These are phyloP conservation scores for Zelopaecilomyces penicillatus DNA, from an alignment of 2,329 filamentous ascomycete species.

Conservation along the genomic window DNA sequence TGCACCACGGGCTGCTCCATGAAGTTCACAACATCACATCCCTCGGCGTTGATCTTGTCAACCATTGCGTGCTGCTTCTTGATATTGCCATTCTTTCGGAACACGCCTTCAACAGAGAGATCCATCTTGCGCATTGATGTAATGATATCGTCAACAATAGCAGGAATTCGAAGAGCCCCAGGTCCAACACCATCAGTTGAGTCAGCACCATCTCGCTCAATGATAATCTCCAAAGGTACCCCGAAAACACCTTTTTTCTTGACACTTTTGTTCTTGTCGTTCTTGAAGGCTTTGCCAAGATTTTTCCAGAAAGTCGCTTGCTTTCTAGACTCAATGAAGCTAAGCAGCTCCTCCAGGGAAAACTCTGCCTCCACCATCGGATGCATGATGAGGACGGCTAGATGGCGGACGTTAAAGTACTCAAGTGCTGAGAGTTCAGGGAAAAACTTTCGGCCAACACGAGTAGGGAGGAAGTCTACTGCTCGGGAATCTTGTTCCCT, in stretches of 20 bases:
- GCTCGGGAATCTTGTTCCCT: slow-evolving; percentile 43
- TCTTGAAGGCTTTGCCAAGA: slow-evolving; percentile 92
- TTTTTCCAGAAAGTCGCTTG: slow-evolving; percentile 94
- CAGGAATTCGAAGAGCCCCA: slow-evolving; percentile 79
- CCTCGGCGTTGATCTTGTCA: slow-evolving; percentile 77
- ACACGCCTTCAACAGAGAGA: slow-evolving; percentile 95
- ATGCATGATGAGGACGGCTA: slow-evolving; percentile 91
- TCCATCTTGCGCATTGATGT: slow-evolving; percentile 98
- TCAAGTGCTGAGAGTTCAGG: slow-evolving; percentile 91
- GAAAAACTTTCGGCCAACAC: slow-evolving; percentile 71
- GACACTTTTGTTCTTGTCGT: slow-evolving; percentile 63
- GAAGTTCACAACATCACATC: slow-evolving; percentile 77
- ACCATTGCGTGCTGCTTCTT: slow-evolving; percentile 82
- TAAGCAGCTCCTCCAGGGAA: slow-evolving; percentile 83
- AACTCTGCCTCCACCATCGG: slow-evolving; percentile 85
- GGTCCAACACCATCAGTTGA: slow-evolving; percentile 97
- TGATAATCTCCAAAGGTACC: slow-evolving; percentile 76
- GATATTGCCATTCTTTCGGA: slow-evolving; percentile 98
- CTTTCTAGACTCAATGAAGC: slow-evolving; percentile 87
- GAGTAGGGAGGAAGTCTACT: slow-evolving; percentile 45
- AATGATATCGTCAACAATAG: slow-evolving; percentile 90
- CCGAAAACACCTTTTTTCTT: slow-evolving; percentile 96
- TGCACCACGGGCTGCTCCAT: slow-evolving; percentile 87
- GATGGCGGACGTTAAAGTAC: slow-evolving; percentile 93
- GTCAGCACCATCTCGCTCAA: slow-evolving; percentile 90